These are phyloP conservation scores for Epichloe festucae DNA, from an alignment of 2,329 filamentous ascomycete genomes.

Conservation along the genomic window DNA sequence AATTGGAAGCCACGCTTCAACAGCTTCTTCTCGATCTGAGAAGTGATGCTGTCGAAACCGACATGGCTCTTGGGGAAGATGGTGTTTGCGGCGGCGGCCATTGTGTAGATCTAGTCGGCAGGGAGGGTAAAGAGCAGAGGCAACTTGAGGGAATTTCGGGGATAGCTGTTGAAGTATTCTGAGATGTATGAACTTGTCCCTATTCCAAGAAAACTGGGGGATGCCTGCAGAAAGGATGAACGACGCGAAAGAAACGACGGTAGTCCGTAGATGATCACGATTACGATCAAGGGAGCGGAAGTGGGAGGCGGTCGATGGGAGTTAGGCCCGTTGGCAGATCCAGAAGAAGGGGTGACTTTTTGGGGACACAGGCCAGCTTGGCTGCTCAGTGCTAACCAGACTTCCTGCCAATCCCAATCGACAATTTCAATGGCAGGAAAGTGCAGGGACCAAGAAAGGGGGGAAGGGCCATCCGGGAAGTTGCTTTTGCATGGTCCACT, in stretches of 20 bases:
- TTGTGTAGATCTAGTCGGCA: slow-evolving; percentile 38
- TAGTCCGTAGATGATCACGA: slow-evolving; percentile 2
- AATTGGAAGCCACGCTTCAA: slow-evolving; percentile 99
- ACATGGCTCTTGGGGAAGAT: slow-evolving; percentile 94
- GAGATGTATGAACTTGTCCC: slow-evolving; percentile 10
- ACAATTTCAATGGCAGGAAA: slow-evolving; percentile 34
- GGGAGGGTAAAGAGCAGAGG: not conserved
- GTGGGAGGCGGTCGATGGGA: slow-evolving; percentile 1
- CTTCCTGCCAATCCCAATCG: slow-evolving; percentile 28
- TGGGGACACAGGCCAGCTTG: slow-evolving; percentile 14
- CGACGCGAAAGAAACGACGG: slow-evolving; percentile 11
- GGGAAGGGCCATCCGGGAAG: slow-evolving; percentile 22
- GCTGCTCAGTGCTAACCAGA: not conserved
- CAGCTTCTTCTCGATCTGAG: slow-evolving; percentile 98
- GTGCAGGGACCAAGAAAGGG: slow-evolving; percentile 30
- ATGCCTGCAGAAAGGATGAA: slow-evolving; percentile 8
- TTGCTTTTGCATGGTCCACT: slow-evolving; percentile 14
- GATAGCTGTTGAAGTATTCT: slow-evolving; percentile 14
- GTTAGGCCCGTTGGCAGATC: slow-evolving; percentile 4
- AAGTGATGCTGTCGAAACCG: slow-evolving; percentile 99
- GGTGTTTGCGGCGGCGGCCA: slow-evolving; percentile 52
- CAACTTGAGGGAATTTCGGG: not conserved
- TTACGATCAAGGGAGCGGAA: slow-evolving; percentile 3
- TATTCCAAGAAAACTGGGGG: slow-evolving; percentile 24
- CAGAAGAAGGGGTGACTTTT: slow-evolving; percentile 26